Base-by-base conservation (phyloP, 2,329 filamentous ascomycete genomes). In the Aspergillus ochraceus region DNA sequence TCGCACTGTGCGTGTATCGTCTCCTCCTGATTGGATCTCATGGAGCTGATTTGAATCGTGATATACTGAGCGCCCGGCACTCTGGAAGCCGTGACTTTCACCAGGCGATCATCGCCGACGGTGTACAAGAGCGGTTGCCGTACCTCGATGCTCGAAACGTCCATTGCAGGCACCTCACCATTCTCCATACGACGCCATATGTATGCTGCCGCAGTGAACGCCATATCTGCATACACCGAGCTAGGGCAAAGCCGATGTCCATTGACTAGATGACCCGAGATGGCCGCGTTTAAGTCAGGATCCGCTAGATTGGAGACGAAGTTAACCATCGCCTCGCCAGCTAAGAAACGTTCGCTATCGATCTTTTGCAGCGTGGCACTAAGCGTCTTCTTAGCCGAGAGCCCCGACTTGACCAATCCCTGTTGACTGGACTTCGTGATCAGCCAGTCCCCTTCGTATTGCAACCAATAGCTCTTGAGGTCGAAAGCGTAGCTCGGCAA, bases 401-500 rank as follows among this genome's bases (percentile, higher is more conserved):
- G 32, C 12, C 3, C 11, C 14, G 12, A 11, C 14, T 17, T 17
- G 32, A 17, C 11, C 14, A 39, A 3, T 2, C 32, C 32, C 32
- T 39, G 32, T 6, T 17, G 32, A 12, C 2, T 39, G 10, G 32
- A 39, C 6, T 39, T 39, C 12, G 32, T 39, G 32, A 39, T 39
- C 32, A 39, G 17, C 88, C 89, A 92, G 73, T 91, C 87, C 62
- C 90, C 88, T 62, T 82, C 80, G 72, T 90, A 90, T 69, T 87
- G 85, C 19, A 90, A 81, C 88, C 88, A 90, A 76, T 91, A 90
- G 65, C 85, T 86, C 80, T 90, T 90, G 63, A 85, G 79, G 69
- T 91, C 87, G 71, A 88, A 92, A 1, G 81, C 81, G 69, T 91
- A 92, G 0, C 83, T 82, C 2, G 88, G 88, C 2, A 92, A 76